These are phyloP conservation scores for Uncinocarpus reesii DNA, from an alignment of 2,329 filamentous ascomycete species.

Conservation along the genomic window DNA sequence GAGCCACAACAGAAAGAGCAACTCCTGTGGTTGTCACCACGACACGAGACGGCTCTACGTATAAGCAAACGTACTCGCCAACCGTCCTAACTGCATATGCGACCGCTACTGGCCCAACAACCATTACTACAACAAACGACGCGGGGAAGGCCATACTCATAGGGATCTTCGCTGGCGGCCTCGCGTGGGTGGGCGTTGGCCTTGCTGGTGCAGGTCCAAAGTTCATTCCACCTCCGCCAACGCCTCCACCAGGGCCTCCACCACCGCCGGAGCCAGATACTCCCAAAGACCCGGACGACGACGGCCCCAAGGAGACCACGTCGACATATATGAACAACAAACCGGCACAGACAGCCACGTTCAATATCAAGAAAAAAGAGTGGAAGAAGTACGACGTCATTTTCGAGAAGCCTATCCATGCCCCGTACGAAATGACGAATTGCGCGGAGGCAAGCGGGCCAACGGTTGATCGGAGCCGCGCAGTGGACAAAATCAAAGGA, in stretches of 20 bases:
- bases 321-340: constrained; percentile 1
- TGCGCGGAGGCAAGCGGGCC: constrained; percentile 3
- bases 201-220: constrained; percentile 6
- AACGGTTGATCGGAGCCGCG: constrained; percentile 1
- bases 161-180: constrained; percentile 4
- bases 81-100: constrained; percentile 4
- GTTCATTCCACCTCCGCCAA: constrained; percentile 6
- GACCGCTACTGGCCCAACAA: neutral
- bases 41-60: constrained; percentile 3
- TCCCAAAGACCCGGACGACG: neutral
- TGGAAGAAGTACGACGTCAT: neutral
- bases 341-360: neutral
- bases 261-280: neutral
- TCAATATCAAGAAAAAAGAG: neutral
- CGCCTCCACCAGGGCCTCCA: constrained; percentile 3
- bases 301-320: neutral
- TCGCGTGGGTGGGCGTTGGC: constrained; percentile 8
- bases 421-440: constrained; percentile 2
- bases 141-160: neutral
- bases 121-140: constrained; percentile 3
- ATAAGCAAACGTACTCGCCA: constrained; percentile 3
- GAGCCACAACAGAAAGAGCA: neutral
- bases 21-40: constrained; percentile 1
- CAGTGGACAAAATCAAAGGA: neutral
- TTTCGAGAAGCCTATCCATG: neutral